Evolutionary conservation across 1,284 basidiomycete species (phyloP).

Genomic region (Peniophora sp.): DNA sequence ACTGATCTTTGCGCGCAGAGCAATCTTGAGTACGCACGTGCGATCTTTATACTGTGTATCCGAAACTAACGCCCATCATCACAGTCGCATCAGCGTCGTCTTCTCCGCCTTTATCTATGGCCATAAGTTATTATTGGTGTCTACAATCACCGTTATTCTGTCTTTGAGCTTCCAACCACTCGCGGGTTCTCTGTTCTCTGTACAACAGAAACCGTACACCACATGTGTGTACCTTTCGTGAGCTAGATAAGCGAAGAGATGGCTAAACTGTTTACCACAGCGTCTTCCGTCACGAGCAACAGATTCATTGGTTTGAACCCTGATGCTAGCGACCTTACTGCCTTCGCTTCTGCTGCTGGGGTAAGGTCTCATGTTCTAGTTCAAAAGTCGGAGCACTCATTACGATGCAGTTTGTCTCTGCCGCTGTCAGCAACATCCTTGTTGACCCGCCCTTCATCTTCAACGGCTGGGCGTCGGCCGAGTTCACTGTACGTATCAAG

Average conservation of each 20-base stretch:
- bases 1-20: constrained; percentile 14
- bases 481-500: constrained; percentile 32
- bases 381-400: background rate
- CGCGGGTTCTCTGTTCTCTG: constrained; percentile 48
- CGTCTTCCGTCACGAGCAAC: constrained; percentile 28
- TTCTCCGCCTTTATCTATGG: constrained; percentile 16
- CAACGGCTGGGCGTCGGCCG: constrained; percentile 39
- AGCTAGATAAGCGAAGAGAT: too few species aligned
- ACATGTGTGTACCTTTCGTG: constrained; percentile 21
- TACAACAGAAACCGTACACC: constrained; percentile 30
- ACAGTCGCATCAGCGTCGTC: constrained; percentile 1
- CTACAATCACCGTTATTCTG: constrained; percentile 33
- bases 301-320: constrained; percentile 34
- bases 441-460: constrained; percentile 46
- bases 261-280: constrained; percentile 18
- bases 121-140: constrained; percentile 43
- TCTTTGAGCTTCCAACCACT: constrained; percentile 45
- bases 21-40: constrained; percentile 26
- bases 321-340: constrained; percentile 33
- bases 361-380: constrained; percentile 22
- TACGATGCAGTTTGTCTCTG: background rate
- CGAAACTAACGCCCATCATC: background rate
- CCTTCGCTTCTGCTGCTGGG: constrained; percentile 53
- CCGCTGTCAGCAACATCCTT: constrained; percentile 34
- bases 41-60: background rate